A percentile compares a stretch with the other conserved stretches of the same genome.
Conservation (phyloP, 495 filamentous ascomycete genomes). For the Penicillium pancosmium region DNA sequence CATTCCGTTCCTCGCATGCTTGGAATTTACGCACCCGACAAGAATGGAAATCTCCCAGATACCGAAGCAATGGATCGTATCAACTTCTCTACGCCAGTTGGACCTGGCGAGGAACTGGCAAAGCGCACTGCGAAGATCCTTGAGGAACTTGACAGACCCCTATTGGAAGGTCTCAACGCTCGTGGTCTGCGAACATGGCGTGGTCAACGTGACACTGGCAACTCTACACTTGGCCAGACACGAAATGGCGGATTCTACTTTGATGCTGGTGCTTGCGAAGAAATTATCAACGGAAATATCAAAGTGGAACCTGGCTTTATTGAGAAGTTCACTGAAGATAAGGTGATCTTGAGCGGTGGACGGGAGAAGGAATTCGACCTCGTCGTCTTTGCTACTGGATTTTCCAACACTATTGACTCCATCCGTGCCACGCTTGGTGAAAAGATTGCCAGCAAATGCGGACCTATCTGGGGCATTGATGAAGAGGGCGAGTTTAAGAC, state of each 20-base stretch:
- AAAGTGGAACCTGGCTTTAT: constrained; percentile 61
- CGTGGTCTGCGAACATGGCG: constrained; percentile 28
- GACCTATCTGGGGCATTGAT: constrained; percentile 74
- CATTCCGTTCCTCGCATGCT: constrained; percentile 25
- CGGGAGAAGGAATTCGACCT: constrained; percentile 65
- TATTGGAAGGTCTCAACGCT: constrained; percentile 23
- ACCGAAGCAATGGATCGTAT: constrained; percentile 12
- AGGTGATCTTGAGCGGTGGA: constrained; percentile 61
- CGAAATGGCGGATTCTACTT: constrained; percentile 72
- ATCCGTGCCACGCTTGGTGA: constrained; percentile 60
- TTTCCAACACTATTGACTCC: constrained; percentile 51
- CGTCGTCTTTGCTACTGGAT: constrained; percentile 76
- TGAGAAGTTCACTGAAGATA: constrained; percentile 23
- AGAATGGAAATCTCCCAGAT: constrained; percentile 19
- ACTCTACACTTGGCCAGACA: constrained; percentile 33
- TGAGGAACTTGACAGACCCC: constrained; percentile 19
- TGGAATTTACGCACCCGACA: constrained; percentile 19
- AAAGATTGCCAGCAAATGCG: constrained; percentile 57
- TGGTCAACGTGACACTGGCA: constrained; percentile 30
- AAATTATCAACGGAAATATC: constrained; percentile 71
- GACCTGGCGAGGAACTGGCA: constrained; percentile 18
- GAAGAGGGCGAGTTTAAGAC: constrained; percentile 68
- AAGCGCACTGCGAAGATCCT: constrained; percentile 18
- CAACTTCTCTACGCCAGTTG: constrained; percentile 21
- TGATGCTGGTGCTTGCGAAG: constrained; percentile 62